A percentile compares a stretch with the other conserved stretches of the same genome.
Conservation (phyloP, 2,329 filamentous ascomycete species). For the Xylaria sp. region DNA sequence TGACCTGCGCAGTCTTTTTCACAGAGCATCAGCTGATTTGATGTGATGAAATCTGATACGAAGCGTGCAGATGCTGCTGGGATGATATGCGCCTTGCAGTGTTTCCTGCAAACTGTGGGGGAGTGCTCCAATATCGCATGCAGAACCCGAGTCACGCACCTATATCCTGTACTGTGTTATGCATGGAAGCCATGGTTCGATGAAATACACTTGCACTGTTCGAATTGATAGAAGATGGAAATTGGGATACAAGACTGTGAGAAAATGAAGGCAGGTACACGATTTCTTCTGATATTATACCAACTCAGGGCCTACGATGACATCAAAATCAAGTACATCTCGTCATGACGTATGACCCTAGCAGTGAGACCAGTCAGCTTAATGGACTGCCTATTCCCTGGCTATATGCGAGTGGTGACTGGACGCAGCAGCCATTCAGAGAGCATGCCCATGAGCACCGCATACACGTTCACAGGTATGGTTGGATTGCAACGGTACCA, state of each 20-base stretch:
- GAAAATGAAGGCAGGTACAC: background rate
- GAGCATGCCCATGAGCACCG: background rate
- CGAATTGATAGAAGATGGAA: background rate
- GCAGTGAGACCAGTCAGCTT: background rate
- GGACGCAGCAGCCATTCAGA: constrained; percentile 2
- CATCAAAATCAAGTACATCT: background rate
- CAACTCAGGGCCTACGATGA: background rate
- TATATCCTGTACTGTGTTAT: constrained; percentile 5
- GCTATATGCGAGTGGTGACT: constrained; percentile 2
- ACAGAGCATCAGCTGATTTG: constrained; percentile 12
- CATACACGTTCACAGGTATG: background rate
- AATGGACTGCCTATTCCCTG: background rate
- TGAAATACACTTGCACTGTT: background rate
- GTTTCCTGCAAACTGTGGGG: constrained; percentile 7
- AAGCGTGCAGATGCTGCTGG: constrained; percentile 8
- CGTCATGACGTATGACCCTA: constrained; percentile 6
- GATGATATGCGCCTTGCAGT: constrained; percentile 3
- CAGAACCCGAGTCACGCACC: constrained; percentile 7
- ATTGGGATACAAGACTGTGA: background rate
- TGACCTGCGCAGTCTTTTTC: constrained; percentile 14
- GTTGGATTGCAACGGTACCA: background rate
- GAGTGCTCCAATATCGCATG: constrained; percentile 8
- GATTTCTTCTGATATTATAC: background rate
- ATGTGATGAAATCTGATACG: constrained; percentile 12
- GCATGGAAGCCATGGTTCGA: constrained; percentile 10